A percentile compares a stretch with the other conserved stretches of the same genome.
Conservation (phyloP, 441 rosid species). For the Erodium texanum region DNA sequence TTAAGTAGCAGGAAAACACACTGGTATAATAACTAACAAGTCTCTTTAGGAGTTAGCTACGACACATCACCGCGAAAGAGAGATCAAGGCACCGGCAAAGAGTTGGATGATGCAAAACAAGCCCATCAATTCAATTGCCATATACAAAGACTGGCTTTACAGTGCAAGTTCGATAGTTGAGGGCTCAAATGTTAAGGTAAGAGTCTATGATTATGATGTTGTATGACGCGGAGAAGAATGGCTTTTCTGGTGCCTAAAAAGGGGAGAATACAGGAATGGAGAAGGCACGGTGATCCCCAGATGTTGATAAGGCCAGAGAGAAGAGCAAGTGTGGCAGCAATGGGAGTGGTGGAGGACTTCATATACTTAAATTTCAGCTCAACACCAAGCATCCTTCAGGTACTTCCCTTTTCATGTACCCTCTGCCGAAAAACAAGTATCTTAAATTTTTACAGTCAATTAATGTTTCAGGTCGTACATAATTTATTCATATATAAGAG, state of each 20-base stretch:
- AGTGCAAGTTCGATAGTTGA: slow-evolving; percentile 54
- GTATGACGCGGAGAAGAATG: background rate
- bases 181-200: slow-evolving; percentile 69
- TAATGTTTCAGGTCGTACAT: too few relatives aligned
- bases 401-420: slow-evolving; percentile 14
- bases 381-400: slow-evolving; percentile 69
- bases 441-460: too few relatives aligned
- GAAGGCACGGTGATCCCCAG: slow-evolving; percentile 53
- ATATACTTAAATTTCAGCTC: slow-evolving; percentile 65
- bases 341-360: slow-evolving; percentile 85
- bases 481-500: too few relatives aligned
- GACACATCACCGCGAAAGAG: slow-evolving; percentile 46
- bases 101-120: slow-evolving; percentile 68
- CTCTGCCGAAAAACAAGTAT: background rate
- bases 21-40: slow-evolving; percentile 7
- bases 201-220: background rate
- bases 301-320: slow-evolving; percentile 42
- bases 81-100: slow-evolving; percentile 61
- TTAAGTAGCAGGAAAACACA: slow-evolving; percentile 12
- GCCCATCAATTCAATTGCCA: slow-evolving; percentile 56
- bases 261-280: slow-evolving; percentile 54
- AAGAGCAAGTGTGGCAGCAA: slow-evolving; percentile 42
- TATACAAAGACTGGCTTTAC: slow-evolving; percentile 80
- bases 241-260: slow-evolving; percentile 12
- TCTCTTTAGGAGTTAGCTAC: slow-evolving; percentile 48